Percentiles rank a stretch among this genome's conserved stretches.
phyloP scores from a whole-genome alignment of 345 rosid species.

The Bruguiera gymnorhiza region DNA sequence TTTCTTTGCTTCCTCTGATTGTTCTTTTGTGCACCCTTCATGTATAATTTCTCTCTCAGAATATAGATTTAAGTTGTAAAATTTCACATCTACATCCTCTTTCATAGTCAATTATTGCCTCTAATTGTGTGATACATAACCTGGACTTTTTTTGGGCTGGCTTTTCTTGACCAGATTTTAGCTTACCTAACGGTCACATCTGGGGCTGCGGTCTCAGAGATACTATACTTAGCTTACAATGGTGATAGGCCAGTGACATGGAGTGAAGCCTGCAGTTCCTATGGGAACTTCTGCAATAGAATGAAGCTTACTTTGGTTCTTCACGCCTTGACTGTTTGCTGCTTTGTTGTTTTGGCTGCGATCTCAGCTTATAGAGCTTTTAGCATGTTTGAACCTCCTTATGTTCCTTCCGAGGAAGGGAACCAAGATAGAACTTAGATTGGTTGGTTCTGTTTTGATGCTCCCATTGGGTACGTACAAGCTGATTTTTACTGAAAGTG shows the following conservation, averaged over 20 bases:
- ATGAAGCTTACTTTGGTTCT: slow-evolving; percentile 55
- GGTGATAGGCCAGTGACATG: slow-evolving; percentile 70
- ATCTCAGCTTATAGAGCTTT: slow-evolving; percentile 82
- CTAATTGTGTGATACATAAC: too few relatives aligned
- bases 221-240: slow-evolving; percentile 53
- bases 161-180: slow-evolving; percentile 40
- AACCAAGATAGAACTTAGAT: slow-evolving; percentile 18
- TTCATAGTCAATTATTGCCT: too few relatives aligned
- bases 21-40: too few relatives aligned
- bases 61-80: too few relatives aligned
- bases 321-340: slow-evolving; percentile 54
- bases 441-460: too few relatives aligned
- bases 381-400: slow-evolving; percentile 61
- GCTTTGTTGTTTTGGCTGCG: slow-evolving; percentile 55
- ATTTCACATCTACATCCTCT: too few relatives aligned
- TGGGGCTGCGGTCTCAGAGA: slow-evolving; percentile 63
- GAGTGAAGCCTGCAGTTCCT: slow-evolving; percentile 75
- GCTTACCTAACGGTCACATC: slow-evolving; percentile 82
- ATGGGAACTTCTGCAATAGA: slow-evolving; percentile 56
- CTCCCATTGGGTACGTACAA: too few relatives aligned
- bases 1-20: too few relatives aligned
- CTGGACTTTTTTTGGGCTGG: background rate
- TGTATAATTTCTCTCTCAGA: too few relatives aligned
- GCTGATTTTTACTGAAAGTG: too few relatives aligned
- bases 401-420: slow-evolving; percentile 31